Evolutionary conservation across 805 yeast genomes (phyloP).

Genomic region (Metschnikowia borealis): DNA sequence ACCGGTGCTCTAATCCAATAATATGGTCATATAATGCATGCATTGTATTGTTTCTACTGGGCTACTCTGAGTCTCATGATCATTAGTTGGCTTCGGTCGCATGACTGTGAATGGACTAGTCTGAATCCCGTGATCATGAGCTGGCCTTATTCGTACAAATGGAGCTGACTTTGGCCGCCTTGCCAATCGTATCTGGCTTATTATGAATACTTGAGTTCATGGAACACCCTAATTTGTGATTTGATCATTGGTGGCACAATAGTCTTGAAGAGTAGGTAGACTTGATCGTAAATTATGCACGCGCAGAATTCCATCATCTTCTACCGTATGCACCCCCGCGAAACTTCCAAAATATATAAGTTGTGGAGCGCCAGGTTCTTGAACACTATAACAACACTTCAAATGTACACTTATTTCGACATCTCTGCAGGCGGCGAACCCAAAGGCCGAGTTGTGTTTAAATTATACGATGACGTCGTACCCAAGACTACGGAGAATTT

Average conservation of each 20-base stretch:
- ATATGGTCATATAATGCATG: background rate
- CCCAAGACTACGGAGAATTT: slow-evolving; percentile 91
- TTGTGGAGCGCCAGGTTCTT: background rate
- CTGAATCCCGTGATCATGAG: too few relatives aligned
- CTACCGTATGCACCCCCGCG: slow-evolving; percentile 3
- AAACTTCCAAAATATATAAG: background rate
- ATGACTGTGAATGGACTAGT: too few relatives aligned
- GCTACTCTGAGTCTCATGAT: too few relatives aligned
- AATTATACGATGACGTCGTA: slow-evolving; percentile 66
- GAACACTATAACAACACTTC: background rate
- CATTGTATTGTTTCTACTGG: background rate
- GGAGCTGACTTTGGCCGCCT: background rate
- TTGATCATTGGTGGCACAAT: background rate
- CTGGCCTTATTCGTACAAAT: background rate
- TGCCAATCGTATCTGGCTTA: too few relatives aligned
- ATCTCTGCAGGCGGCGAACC: slow-evolving; percentile 66
- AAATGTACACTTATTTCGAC: slow-evolving; percentile 63
- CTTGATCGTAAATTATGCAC: background rate
- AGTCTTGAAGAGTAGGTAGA: background rate
- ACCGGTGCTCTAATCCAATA: background rate
- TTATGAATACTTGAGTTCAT: too few relatives aligned
- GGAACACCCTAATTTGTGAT: too few relatives aligned
- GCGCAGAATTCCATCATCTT: slow-evolving; percentile 5
- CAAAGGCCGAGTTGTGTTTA: slow-evolving; percentile 76
- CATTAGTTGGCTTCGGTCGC: too few relatives aligned